These are phyloP conservation scores for Nakazawaea populi DNA, from an alignment of 805 yeast species.

Conservation along the genomic window DNA sequence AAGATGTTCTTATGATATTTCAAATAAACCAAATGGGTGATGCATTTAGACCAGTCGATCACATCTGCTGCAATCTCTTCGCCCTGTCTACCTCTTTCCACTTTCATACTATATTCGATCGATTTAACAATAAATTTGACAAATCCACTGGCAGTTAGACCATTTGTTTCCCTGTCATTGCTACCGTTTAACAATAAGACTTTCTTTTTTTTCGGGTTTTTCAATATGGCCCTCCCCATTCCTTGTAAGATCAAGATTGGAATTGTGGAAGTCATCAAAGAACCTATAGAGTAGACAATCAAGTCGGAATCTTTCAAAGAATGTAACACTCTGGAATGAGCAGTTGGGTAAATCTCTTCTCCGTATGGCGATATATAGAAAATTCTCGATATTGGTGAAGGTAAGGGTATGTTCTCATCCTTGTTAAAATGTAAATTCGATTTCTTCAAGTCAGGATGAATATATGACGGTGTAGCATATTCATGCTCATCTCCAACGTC, in stretches of 20 bases:
- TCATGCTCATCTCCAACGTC: slow-evolving; percentile 28
- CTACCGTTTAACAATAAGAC: slow-evolving; percentile 69
- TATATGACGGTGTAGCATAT: slow-evolving; percentile 64
- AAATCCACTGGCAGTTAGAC: slow-evolving; percentile 56
- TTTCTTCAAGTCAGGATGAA: slow-evolving; percentile 69
- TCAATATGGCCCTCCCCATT: slow-evolving; percentile 54
- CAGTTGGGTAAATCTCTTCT: slow-evolving; percentile 74
- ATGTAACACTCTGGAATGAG: slow-evolving; percentile 55
- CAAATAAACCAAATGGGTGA: slow-evolving; percentile 61
- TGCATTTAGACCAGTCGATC: slow-evolving; percentile 36
- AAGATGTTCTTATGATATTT: slow-evolving; percentile 38
- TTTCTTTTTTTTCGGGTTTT: slow-evolving; percentile 30
- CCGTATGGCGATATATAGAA: slow-evolving; percentile 85
- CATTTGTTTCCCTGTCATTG: slow-evolving; percentile 73
- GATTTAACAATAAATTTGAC: slow-evolving; percentile 50
- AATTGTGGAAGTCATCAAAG: slow-evolving; percentile 79
- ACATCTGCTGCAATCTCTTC: slow-evolving; percentile 2
- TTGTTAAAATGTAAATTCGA: slow-evolving; percentile 75
- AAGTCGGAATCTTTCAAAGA: slow-evolving; percentile 45
- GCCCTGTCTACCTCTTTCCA: slow-evolving; percentile 14
- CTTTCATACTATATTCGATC: slow-evolving; percentile 43
- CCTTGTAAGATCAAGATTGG: slow-evolving; percentile 76
- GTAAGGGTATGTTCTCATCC: slow-evolving; percentile 51
- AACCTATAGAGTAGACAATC: slow-evolving; percentile 77
- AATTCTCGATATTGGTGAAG: slow-evolving; percentile 66